Evolutionary conservation across 2,329 filamentous ascomycete species (phyloP).

Genomic region (Colletotrichum abscissum): DNA sequence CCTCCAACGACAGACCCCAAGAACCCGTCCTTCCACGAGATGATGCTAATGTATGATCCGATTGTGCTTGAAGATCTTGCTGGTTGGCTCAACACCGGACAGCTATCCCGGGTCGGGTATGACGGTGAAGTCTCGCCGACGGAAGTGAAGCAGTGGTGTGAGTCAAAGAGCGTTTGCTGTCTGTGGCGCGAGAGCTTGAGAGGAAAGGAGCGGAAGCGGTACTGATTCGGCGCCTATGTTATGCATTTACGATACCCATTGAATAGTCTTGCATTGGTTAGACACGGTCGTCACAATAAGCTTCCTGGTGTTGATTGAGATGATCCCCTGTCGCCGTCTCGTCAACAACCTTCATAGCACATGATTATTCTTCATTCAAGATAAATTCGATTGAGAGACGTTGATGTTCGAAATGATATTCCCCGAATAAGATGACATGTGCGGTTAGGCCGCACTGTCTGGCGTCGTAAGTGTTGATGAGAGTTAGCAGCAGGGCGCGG

Average conservation of each 20-base stretch:
- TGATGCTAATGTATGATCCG: slow-evolving; percentile 93
- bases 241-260: slow-evolving; percentile 21
- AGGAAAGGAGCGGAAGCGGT: slow-evolving; percentile 66
- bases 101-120: slow-evolving; percentile 70
- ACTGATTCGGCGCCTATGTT: slow-evolving; percentile 16
- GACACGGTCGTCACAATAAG: neutral
- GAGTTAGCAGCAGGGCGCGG: slow-evolving; percentile 8
- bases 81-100: slow-evolving; percentile 81
- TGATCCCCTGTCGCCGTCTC: neutral
- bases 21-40: slow-evolving; percentile 84
- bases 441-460: neutral
- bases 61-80: slow-evolving; percentile 89
- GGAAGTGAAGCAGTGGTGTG: slow-evolving; percentile 90
- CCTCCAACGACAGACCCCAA: slow-evolving; percentile 60
- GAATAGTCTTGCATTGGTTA: neutral
- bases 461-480: neutral
- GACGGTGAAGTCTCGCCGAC: slow-evolving; percentile 71
- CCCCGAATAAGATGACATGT: neutral
- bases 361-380: neutral
- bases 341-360: neutral
- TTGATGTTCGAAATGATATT: neutral
- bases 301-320: neutral
- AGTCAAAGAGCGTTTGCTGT: slow-evolving; percentile 87
- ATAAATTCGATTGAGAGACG: neutral
- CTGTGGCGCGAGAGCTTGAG: slow-evolving; percentile 71